These are phyloP conservation scores for Barnettozyma sp. DNA, from an alignment of 805 yeast genomes.

Conservation along the genomic window DNA sequence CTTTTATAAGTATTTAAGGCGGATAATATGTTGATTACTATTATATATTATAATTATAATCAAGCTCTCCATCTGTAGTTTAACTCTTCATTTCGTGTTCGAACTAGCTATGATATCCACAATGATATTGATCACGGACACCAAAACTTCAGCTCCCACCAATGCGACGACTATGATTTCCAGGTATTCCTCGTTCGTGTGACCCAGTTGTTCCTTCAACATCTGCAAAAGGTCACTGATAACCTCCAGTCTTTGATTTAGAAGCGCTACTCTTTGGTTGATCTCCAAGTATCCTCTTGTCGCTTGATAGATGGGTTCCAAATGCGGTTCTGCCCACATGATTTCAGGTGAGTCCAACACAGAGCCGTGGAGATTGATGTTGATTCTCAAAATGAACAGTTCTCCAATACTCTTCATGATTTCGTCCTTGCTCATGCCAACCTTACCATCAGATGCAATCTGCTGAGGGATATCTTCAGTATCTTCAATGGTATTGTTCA, in stretches of 20 bases:
- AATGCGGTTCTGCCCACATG: slow-evolving; percentile 98
- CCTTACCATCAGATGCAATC: slow-evolving; percentile 91
- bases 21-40: slow-evolving; percentile 15
- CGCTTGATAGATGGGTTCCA: slow-evolving; percentile 96
- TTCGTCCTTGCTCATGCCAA: slow-evolving; percentile 87
- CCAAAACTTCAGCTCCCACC: slow-evolving; percentile 87
- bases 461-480: slow-evolving; percentile 97
- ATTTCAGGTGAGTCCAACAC: slow-evolving; percentile 94
- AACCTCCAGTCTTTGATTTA: slow-evolving; percentile 90
- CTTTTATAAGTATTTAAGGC: slow-evolving; percentile 16
- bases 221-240: slow-evolving; percentile 88
- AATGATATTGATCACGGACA: slow-evolving; percentile 75
- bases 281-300: slow-evolving; percentile 93
- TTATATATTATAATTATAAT: background rate
- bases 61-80: slow-evolving; percentile 5
- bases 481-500: slow-evolving; percentile 94
- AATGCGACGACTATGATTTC: slow-evolving; percentile 86
- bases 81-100: too few relatives aligned
- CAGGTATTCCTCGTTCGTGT: slow-evolving; percentile 85
- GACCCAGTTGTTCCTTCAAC: slow-evolving; percentile 96
- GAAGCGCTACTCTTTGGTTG: slow-evolving; percentile 82
- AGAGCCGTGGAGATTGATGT: slow-evolving; percentile 77
- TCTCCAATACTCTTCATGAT: slow-evolving; percentile 98
- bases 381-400: slow-evolving; percentile 77
- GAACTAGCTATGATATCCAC: slow-evolving; percentile 43